Evolutionary conservation across 2,329 filamentous ascomycete species (phyloP).

Genomic region (Verticillium albo-atrum): DNA sequence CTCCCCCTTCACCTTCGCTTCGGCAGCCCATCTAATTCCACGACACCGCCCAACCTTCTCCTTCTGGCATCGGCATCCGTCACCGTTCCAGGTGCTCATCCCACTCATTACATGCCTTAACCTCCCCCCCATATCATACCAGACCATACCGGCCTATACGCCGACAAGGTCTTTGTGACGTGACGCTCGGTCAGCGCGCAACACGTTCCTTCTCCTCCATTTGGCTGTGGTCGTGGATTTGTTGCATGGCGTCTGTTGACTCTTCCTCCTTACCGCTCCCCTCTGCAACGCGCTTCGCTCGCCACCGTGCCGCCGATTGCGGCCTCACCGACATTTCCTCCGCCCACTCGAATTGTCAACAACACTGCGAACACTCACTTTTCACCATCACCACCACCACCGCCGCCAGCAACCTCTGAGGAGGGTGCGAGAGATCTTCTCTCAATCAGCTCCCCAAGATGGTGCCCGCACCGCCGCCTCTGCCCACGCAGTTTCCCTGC

Average conservation of each 20-base stretch:
- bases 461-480: conserved; percentile 50
- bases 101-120: background rate
- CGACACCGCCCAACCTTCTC: conserved; percentile 1
- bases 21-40: background rate
- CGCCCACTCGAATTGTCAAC: background rate
- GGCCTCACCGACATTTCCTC: background rate
- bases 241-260: background rate
- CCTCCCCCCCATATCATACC: background rate
- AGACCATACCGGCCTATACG: conserved; percentile 2
- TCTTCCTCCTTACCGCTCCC: background rate
- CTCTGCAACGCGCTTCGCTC: conserved; percentile 3
- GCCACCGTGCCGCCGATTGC: conserved; percentile 1
- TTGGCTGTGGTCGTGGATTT: background rate
- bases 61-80: background rate
- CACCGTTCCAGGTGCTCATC: background rate
- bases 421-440: background rate
- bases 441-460: conserved; percentile 28
- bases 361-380: no score
- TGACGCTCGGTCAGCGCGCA: conserved; percentile 6
- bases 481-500: conserved; percentile 80
- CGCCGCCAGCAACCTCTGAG: background rate
- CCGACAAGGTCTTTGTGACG: conserved; percentile 15
- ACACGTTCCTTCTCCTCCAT: conserved; percentile 7
- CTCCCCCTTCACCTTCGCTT: background rate
- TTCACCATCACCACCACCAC: no score